Base-by-base conservation (phyloP, 306 rosid species). In the Gastrolobium bilobum region DNA sequence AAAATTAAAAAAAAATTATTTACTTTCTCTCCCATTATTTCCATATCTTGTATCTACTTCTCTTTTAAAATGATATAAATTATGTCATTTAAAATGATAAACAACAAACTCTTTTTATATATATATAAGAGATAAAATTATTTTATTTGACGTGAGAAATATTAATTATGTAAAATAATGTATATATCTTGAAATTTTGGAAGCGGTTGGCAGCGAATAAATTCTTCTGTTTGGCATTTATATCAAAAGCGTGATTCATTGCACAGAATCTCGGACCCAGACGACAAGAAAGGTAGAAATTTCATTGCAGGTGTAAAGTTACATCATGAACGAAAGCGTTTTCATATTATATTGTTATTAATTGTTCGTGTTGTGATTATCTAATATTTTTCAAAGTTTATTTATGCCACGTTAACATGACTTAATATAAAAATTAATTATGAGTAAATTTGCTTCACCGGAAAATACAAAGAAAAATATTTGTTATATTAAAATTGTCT, bases 141-240 rank as follows among this genome's bases (percentile, higher is more conserved):
- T 20, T 20, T 20, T 1, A 20, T 20, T 0, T 20, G 1, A 20
- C 1, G 1, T 20, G 1, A 20, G 1, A 20, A 20, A 20, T 20
- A 20, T 20, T 20, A 20, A 20, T 20, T 1, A 20, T 1, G 0
- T 52, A 3, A 10, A 51, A 4, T 10, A 38, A 20, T 29, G 5
- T 29, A 34, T 44, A 10, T 31, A 62, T 50, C 7, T 60, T 79
- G 60, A 37, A 74, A 43, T 11, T 37, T 72, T 15, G 42, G 52
- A 63, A 62, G 29, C 15, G 31, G 53, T 6, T 35, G 29, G n/a
- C 7, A 48, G n/a, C 11, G 3, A 20, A 62, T 71, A 78, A 65
- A 76, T 71, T 63, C 62, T 77, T 77, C 57, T 61, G 79, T 72
- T 82, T 77, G 86, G 57, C 75, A 77, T 62, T 71, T 77, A 54